Conservation (phyloP, 2,329 filamentous ascomycete species). For the Pestalotiopsis sp. region DNA sequence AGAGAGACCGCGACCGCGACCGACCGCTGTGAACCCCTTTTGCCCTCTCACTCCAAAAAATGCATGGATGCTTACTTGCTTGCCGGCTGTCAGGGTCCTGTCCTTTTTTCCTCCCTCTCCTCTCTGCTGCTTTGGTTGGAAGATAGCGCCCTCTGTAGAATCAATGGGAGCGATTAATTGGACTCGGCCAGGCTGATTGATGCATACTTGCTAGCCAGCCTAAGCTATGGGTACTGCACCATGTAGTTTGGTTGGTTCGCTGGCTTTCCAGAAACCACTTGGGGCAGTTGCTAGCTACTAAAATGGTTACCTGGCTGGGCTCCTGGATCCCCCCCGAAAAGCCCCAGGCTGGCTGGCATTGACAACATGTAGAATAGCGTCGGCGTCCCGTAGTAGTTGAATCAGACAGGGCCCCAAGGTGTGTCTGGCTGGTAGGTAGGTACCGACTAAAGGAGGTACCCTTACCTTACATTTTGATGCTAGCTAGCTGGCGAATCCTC, state of each 20-base stretch:
- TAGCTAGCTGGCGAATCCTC: conserved; percentile 6
- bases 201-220: not conserved
- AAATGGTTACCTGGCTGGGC: not conserved
- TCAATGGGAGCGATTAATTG: conserved; percentile 1
- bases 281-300: not conserved
- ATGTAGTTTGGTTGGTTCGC: not conserved
- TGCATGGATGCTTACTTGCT: not conserved
- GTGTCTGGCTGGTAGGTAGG: not conserved
- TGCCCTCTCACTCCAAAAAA: not conserved
- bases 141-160: not conserved
- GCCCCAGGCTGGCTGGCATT: not conserved
- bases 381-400: not conserved
- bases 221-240: not conserved
- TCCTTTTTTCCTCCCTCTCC: not conserved
- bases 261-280: not conserved
- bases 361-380: not conserved
- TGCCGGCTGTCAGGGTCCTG: not conserved
- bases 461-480: conserved; percentile 8
- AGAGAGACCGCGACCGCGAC: not conserved
- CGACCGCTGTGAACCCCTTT: not conserved
- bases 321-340: not conserved
- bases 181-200: not conserved
- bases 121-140: not conserved
- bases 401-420: not conserved
- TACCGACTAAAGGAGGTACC: not conserved